Conservation (phyloP, 2,329 filamentous ascomycete species). For the Elsinoe fawcettii region DNA sequence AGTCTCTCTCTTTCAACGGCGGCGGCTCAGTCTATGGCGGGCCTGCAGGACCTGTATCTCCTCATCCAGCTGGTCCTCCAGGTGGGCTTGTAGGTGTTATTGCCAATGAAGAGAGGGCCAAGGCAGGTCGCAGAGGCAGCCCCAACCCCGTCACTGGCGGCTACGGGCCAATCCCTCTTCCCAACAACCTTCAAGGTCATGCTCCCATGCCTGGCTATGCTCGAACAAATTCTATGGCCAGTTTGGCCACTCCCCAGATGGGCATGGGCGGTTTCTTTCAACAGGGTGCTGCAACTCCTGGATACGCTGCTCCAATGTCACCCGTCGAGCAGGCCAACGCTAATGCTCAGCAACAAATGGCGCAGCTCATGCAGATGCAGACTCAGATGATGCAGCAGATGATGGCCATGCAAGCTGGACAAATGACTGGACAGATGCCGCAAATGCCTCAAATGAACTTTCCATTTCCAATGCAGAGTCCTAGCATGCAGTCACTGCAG, state of each 20-base stretch:
- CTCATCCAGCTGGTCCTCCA: constrained; percentile 44
- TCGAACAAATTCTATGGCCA: constrained; percentile 30
- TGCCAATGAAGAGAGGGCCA: constrained; percentile 71
- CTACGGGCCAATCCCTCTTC: constrained; percentile 23
- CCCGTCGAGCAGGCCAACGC: constrained; percentile 17
- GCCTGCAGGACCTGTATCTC: constrained; percentile 23
- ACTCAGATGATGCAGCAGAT: constrained; percentile 35
- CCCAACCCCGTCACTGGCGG: constrained; percentile 47
- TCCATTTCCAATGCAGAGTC: constrained; percentile 4
- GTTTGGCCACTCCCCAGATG: constrained; percentile 22
- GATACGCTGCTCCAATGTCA: constrained; percentile 21
- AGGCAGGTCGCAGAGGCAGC: constrained; percentile 69
- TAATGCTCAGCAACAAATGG: constrained; percentile 28
- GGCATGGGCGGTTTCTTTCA: constrained; percentile 20
- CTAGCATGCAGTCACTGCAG: constrained; percentile 13
- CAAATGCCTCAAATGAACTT: constrained; percentile 6
- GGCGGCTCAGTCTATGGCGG: constrained; percentile 34
- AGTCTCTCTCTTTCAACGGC: constrained; percentile 60
- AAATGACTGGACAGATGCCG: constrained; percentile 20
- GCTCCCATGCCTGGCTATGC: constrained; percentile 22
- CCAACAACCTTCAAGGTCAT: constrained; percentile 25
- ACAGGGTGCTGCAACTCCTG: constrained; percentile 15
- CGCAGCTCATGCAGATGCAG: constrained; percentile 34
- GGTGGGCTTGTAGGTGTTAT: constrained; percentile 84
- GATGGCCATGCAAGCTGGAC: constrained; percentile 31